phyloP scores from a whole-genome alignment of 228 moss, liverwort and hornwort genomes.

The Sphagnum fallax region DNA sequence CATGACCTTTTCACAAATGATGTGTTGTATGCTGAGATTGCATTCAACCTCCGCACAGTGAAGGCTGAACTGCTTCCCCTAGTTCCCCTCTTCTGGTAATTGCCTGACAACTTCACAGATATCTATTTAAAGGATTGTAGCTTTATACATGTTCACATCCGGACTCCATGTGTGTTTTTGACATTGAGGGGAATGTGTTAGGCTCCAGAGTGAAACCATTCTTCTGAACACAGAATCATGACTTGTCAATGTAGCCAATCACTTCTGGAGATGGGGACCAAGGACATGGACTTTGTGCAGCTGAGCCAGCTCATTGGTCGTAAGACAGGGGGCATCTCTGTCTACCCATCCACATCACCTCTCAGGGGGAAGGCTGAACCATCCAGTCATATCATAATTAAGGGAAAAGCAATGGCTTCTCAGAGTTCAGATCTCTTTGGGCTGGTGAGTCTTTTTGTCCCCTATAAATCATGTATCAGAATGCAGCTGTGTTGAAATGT shows the following conservation, averaged over 20 bases:
- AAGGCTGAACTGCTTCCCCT: conserved; percentile 85
- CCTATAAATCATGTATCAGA: too few relatives aligned
- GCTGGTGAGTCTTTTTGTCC: conserved; percentile 35
- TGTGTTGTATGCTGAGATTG: conserved; percentile 87
- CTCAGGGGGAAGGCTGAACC: conserved; percentile 64
- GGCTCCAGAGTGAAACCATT: too few relatives aligned
- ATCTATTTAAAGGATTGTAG: too few relatives aligned
- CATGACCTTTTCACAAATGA: conserved; percentile 96
- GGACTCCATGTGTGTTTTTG: too few relatives aligned
- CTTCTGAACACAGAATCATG: too few relatives aligned
- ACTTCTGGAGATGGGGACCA: conserved; percentile 94
- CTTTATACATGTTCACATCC: too few relatives aligned
- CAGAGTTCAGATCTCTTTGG: conserved; percentile 81
- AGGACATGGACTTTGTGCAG: conserved; percentile 88
- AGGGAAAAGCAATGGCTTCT: conserved; percentile 89
- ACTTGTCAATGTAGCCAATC: conserved; percentile 62
- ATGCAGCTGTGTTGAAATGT: too few relatives aligned
- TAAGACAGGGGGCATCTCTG: conserved; percentile 96
- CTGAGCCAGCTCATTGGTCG: conserved; percentile 97
- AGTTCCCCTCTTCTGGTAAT: conserved; percentile 93
- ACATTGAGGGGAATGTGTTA: too few relatives aligned
- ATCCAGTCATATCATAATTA: conserved; percentile 70
- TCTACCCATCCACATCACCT: conserved; percentile 79
- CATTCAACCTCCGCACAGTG: conserved; percentile 86
- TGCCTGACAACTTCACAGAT: not conserved